Evolutionary conservation across 2,329 filamentous ascomycete species (phyloP).

Genomic region (Diaporthe humulicola): DNA sequence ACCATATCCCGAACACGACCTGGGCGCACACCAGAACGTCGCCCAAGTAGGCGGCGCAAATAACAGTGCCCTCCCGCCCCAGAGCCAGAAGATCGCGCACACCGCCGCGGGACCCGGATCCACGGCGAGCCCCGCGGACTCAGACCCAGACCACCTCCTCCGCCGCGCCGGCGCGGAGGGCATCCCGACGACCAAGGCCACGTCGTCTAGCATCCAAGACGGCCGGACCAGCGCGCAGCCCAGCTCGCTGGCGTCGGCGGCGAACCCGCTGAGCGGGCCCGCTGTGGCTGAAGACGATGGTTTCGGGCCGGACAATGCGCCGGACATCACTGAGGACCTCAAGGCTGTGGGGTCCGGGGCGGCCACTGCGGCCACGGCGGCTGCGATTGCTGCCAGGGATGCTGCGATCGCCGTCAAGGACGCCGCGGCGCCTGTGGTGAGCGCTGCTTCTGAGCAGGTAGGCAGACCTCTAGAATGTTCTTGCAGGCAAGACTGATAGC

Average conservation of each 20-base stretch:
- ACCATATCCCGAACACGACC: neutral
- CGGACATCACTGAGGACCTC: neutral
- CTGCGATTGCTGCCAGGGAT: slow-evolving; percentile 21
- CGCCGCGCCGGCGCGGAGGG: neutral
- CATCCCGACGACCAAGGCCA: neutral
- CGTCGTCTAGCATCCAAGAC: neutral
- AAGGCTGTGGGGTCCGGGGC: neutral
- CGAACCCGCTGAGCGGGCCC: slow-evolving; percentile 1
- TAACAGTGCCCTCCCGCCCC: neutral
- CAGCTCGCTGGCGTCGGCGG: neutral
- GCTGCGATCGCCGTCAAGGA: slow-evolving; percentile 24
- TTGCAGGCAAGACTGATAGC: too few relatives aligned
- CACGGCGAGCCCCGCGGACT: neutral
- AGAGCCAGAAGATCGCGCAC: slow-evolving; percentile 14
- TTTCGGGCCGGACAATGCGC: neutral
- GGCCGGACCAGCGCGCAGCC: neutral
- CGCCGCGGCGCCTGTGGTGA: slow-evolving; percentile 23
- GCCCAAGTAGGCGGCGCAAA: slow-evolving; percentile 5
- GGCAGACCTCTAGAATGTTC: neutral
- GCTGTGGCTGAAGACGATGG: neutral
- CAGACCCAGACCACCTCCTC: slow-evolving; percentile 7
- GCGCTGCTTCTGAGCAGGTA: slow-evolving; percentile 26
- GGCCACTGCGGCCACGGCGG: slow-evolving; percentile 11
- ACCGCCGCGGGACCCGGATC: neutral
- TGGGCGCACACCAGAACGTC: slow-evolving; percentile 1